Percentiles rank a stretch among this genome's conserved stretches.
These are phyloP conservation scores for Hemileccinum impolitum DNA, from an alignment of 768 basidiomycete species.

Conservation along the genomic window DNA sequence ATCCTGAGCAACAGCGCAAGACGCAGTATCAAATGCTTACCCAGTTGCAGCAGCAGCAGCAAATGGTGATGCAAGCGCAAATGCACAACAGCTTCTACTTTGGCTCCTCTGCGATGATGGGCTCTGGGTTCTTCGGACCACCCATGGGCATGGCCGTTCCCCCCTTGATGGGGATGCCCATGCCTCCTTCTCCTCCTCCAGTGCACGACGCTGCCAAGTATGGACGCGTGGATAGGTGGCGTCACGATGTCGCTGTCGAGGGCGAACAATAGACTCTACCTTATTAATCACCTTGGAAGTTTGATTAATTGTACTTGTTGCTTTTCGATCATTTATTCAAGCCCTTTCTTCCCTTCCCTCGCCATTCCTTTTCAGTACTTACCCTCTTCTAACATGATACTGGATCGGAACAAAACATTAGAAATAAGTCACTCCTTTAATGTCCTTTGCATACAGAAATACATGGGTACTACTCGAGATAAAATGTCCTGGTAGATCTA, in stretches of 20 bases:
- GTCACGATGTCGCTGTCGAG: conserved; percentile 72
- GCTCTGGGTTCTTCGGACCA: conserved; percentile 63
- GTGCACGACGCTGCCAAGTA: conserved; percentile 63
- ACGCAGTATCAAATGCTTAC: conserved; percentile 48
- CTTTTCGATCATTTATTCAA: conserved; percentile 10
- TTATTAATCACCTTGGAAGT: conserved; percentile 8
- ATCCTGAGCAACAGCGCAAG: conserved; percentile 77
- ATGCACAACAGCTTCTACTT: conserved; percentile 76
- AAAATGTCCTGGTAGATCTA: conserved; percentile 35
- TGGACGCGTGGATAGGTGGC: conserved; percentile 75
- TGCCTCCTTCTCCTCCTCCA: conserved; percentile 57
- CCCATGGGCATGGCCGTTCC: conserved; percentile 46
- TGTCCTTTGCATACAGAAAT: conserved; percentile 35
- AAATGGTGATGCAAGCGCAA: conserved; percentile 75
- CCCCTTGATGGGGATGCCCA: conserved; percentile 39
- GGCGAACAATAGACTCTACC: conserved; percentile 40
- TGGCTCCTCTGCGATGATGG: conserved; percentile 62
- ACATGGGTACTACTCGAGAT: conserved; percentile 32
- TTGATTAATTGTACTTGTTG: conserved; percentile 8
- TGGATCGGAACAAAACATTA: conserved; percentile 10
- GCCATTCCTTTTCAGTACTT: conserved; percentile 1
- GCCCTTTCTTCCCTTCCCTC: background rate
- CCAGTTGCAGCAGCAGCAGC: conserved; percentile 52
- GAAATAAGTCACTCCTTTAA: conserved; percentile 36
- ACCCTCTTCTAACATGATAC: background rate